Conservation (phyloP, 1,284 basidiomycete genomes). For the Trichosporon faecale region DNA sequence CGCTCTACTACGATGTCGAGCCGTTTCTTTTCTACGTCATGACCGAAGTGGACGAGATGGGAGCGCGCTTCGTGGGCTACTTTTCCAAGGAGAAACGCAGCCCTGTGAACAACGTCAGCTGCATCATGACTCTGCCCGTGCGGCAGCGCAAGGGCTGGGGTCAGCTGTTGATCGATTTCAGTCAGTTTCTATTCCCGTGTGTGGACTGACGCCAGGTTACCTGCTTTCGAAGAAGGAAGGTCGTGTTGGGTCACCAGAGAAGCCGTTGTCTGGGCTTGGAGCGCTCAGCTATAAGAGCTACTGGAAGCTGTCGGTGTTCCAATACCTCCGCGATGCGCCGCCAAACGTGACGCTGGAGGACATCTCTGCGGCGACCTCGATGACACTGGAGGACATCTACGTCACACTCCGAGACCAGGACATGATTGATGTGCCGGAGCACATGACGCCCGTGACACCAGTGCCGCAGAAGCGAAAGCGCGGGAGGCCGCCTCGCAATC, state of each 20-base stretch:
- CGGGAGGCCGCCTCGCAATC: constrained; percentile 23
- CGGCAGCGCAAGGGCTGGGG: constrained; percentile 93
- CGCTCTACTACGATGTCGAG: constrained; percentile 98
- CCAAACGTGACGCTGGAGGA: constrained; percentile 75
- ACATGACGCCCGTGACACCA: constrained; percentile 2
- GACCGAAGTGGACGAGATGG: constrained; percentile 84
- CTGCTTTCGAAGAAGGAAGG: constrained; percentile 92
- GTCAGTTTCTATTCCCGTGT: constrained; percentile 58
- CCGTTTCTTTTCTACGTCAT: constrained; percentile 99
- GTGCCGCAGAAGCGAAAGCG: constrained; percentile 7
- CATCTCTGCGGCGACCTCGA: constrained; percentile 79
- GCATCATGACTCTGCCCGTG: constrained; percentile 98
- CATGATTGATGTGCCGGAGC: constrained; percentile 61
- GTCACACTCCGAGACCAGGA: constrained; percentile 70
- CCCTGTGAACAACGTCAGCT: constrained; percentile 94
- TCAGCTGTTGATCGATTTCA: constrained; percentile 91
- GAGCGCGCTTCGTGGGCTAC: constrained; percentile 94
- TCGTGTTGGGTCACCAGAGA: constrained; percentile 82
- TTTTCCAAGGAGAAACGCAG: constrained; percentile 99
- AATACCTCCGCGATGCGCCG: constrained; percentile 64
- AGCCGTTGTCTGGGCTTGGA: constrained; percentile 84
- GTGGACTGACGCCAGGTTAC: constrained; percentile 70
- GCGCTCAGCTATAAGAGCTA: constrained; percentile 91
- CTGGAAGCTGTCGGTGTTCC: constrained; percentile 89
- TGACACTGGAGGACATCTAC: constrained; percentile 87